Base-by-base conservation (phyloP, 1,139 yeast genomes). In the Blastobotrys proliferans region DNA sequence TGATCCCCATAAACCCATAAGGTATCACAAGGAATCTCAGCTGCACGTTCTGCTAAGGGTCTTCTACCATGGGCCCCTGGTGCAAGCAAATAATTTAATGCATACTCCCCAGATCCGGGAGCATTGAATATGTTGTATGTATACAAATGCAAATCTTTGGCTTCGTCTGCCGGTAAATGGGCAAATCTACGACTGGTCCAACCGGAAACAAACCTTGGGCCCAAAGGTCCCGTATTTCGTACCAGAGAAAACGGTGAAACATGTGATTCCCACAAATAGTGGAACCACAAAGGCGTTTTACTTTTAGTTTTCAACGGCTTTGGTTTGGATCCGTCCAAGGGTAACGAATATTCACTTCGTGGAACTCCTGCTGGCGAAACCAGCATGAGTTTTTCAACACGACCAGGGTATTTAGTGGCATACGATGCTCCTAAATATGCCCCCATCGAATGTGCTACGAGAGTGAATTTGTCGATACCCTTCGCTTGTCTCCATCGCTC, bases 381-480 rank as follows among this genome's bases (percentile, higher is more conserved):
- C 29, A 92, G 69, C 26, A 87, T 73, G 48, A 92, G 68, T 50
- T 78, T 77, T 20, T 76, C 68, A n/a, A 92, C 73, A 2, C 73
- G 69, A 1, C 74, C 68, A 0, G 95, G 94, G 59, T 86, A 82
- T 53, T 80, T 81, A 54, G 81, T 55, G 6, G 92, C 81, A 61
- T 92, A 92, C 9, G 85, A 79, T 49, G 83, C 75, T 19, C 94
- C 81, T 46, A 92, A 65, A 56, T 88, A 88, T 0, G 96, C 97
- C 16, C 98, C 98, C 56, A 88, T 78, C 0, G 97, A 88, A 63
- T 92, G 98, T 1, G 95, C 97, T 47, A 92, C 73, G 19, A 92
- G 63, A 22, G 84, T 79, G 55, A 92, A 81, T 50, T 74, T 74
- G 13, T 62, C 63, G 22, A 69, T 57, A 3, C 63, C 62, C 35